phyloP scores from a whole-genome alignment of 495 filamentous ascomycete species.

The Penicillium parvum region DNA sequence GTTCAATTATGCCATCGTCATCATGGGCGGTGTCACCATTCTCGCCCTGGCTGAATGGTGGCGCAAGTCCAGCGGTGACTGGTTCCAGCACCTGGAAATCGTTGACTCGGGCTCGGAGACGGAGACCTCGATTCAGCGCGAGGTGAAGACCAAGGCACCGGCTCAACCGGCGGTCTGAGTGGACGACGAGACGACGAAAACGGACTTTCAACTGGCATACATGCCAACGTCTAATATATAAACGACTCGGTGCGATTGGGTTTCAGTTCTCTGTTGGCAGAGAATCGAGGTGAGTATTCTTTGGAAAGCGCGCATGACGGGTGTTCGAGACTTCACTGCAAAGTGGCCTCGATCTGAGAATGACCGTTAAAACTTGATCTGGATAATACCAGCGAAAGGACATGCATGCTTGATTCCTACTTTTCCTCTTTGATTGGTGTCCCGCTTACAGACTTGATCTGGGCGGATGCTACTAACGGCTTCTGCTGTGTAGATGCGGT shows the following conservation, averaged over 20 bases:
- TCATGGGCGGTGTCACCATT: slow-evolving; percentile 35
- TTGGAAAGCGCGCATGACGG: slow-evolving; percentile 30
- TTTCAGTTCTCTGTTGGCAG: not conserved
- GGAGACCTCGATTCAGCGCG: slow-evolving; percentile 2
- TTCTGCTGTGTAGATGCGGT: slow-evolving; percentile 12
- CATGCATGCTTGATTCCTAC: slow-evolving; percentile 33
- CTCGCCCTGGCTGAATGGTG: slow-evolving; percentile 31
- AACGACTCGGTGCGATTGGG: not conserved
- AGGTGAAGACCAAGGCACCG: not conserved
- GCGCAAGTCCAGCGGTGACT: slow-evolving; percentile 30
- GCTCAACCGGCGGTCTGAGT: slow-evolving; percentile 3
- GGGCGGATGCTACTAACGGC: slow-evolving; percentile 15
- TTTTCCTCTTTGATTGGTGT: slow-evolving; percentile 9
- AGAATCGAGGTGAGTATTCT: slow-evolving; percentile 13
- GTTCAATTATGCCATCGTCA: slow-evolving; percentile 37
- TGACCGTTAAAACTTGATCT: slow-evolving; percentile 53
- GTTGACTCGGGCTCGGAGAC: slow-evolving; percentile 12
- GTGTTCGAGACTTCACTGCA: slow-evolving; percentile 34
- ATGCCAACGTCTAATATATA: not conserved
- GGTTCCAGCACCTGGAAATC: slow-evolving; percentile 31
- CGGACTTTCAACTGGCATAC: too few species aligned
- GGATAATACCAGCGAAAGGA: slow-evolving; percentile 53
- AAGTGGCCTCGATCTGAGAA: slow-evolving; percentile 41
- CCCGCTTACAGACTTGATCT: slow-evolving; percentile 3
- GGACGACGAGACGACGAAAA: too few species aligned